These are phyloP conservation scores for Jatropha curcas DNA, from an alignment of 345 rosid genomes.

Conservation along the genomic window DNA sequence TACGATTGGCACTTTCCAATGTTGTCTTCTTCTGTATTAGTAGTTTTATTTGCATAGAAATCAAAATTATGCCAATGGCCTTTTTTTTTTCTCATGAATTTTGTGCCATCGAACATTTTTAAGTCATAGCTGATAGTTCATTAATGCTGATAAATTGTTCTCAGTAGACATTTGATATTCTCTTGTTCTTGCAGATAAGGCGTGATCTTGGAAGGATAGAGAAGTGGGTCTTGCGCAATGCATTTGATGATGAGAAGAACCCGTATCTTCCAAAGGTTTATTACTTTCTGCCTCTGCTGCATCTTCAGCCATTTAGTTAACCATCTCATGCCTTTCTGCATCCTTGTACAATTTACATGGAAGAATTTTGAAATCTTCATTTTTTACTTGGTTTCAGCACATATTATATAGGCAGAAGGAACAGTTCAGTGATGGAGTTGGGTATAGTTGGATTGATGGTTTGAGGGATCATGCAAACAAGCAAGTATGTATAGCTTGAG, in stretches of 20 bases:
- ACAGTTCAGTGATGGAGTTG: slow-evolving; percentile 91
- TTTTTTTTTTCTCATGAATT: not conserved
- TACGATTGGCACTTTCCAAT: not conserved
- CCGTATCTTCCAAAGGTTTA: slow-evolving; percentile 81
- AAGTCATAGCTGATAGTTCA: not conserved
- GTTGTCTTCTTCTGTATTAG: not conserved
- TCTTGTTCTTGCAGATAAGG: slow-evolving; percentile 43
- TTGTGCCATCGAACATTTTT: not conserved
- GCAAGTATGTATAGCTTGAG: slow-evolving; percentile 35
- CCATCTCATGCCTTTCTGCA: not conserved
- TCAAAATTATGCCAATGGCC: not conserved
- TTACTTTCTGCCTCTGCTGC: slow-evolving; percentile 1
- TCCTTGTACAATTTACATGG: not conserved
- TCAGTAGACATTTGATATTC: not conserved
- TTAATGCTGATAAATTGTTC: not conserved
- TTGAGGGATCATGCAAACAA: slow-evolving; percentile 70
- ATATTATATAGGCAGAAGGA: slow-evolving; percentile 83
- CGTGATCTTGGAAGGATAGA: slow-evolving; percentile 79
- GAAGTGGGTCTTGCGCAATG: slow-evolving; percentile 84
- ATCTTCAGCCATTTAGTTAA: not conserved
- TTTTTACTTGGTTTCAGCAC: slow-evolving; percentile 42
- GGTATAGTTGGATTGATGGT: slow-evolving; percentile 89
- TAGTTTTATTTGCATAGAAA: not conserved
- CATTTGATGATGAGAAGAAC: slow-evolving; percentile 70
- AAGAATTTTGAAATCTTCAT: slow-evolving; percentile 17